Conservation (phyloP, 345 rosid genomes). For the Eutrema heterophyllum region DNA sequence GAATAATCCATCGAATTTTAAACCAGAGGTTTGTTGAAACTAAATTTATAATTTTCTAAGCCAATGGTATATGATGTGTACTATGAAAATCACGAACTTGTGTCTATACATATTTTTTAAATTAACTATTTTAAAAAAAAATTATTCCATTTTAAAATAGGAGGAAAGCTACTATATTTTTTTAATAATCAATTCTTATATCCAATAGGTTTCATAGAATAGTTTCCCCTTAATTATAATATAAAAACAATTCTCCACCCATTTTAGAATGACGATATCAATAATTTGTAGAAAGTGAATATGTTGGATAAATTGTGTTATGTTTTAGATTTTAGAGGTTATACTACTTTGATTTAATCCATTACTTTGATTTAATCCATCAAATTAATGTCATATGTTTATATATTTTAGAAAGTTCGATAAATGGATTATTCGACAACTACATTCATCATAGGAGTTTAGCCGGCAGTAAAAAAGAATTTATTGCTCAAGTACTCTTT, state of each 20-base stretch:
- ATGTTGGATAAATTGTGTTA: too few relatives aligned
- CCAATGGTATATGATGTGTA: slow-evolving; percentile 10
- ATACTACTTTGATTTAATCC: too few relatives aligned
- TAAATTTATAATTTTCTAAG: background rate
- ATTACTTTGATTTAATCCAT: too few relatives aligned
- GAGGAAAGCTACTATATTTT: background rate
- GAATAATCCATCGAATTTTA: slow-evolving; percentile 14
- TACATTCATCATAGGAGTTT: too few relatives aligned
- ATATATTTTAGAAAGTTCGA: too few relatives aligned
- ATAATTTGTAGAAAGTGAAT: slow-evolving; percentile 15
- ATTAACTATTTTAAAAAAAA: background rate
- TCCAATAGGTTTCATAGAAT: background rate
- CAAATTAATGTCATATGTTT: too few relatives aligned
- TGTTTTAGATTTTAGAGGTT: too few relatives aligned
- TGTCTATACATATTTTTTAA: background rate
- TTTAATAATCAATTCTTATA: background rate
- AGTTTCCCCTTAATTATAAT: background rate
- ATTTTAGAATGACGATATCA: background rate
- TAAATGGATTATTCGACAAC: too few relatives aligned
- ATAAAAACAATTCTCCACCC: background rate
- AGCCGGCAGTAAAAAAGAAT: too few relatives aligned
- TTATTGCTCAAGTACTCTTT: too few relatives aligned
- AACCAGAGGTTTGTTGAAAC: background rate
- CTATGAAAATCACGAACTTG: background rate
- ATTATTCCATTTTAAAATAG: background rate